Conservation (phyloP, 2,329 filamentous ascomycete genomes). For the Aspergillus sp. region DNA sequence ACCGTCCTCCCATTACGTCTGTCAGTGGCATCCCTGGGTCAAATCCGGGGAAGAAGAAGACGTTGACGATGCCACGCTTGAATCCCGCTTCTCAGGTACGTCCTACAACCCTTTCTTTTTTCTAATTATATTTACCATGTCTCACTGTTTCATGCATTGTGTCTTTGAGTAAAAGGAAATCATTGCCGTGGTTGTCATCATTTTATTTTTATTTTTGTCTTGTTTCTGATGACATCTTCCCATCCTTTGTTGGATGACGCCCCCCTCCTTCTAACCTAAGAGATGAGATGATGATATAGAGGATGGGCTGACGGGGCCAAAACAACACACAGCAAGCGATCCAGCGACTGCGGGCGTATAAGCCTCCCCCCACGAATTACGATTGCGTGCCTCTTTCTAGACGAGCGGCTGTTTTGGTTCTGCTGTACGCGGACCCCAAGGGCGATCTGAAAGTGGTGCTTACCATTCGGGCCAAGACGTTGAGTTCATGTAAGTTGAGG, state of each 20-base stretch:
- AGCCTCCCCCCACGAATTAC: constrained; percentile 55
- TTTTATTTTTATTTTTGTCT: background rate
- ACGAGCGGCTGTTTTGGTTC: constrained; percentile 79
- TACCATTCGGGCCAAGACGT: constrained; percentile 56
- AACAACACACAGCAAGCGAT: constrained; percentile 43
- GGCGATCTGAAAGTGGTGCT: constrained; percentile 70
- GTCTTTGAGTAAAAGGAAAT: background rate
- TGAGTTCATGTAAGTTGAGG: constrained; percentile 49
- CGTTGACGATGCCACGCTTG: constrained; percentile 17
- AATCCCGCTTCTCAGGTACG: constrained; percentile 21
- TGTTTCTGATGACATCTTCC: background rate
- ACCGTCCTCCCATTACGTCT: too few relatives aligned
- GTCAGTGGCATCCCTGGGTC: background rate
- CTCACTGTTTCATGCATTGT: background rate
- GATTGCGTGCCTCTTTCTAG: constrained; percentile 54
- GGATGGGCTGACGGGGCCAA: too few relatives aligned
- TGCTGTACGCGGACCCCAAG: constrained; percentile 77
- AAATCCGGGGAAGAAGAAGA: background rate
- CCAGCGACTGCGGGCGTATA: constrained; percentile 52
- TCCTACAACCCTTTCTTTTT: constrained; percentile 4
- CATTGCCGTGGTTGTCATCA: background rate
- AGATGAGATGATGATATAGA: background rate
- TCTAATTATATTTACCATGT: background rate
- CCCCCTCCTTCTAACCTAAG: background rate
- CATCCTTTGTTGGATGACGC: background rate